Conservation (phyloP, 1,139 yeast genomes). For the Wickerhamiella infanticola region DNA sequence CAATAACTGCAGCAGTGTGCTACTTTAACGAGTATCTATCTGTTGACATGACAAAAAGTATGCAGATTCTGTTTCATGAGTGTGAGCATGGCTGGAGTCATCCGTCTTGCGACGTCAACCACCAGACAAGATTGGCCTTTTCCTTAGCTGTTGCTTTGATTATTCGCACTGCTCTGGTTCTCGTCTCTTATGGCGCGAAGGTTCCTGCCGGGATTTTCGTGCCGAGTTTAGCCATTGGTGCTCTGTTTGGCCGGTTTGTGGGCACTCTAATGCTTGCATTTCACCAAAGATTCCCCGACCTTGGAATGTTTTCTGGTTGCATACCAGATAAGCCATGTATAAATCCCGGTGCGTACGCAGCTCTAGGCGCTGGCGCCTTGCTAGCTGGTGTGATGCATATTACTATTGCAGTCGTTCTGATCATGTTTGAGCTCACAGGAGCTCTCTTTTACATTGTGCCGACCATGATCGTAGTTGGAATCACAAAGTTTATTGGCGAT, state of each 20-base stretch:
- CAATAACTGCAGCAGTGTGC: constrained; percentile 59
- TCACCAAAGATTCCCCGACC: constrained; percentile 30
- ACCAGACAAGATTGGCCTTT: constrained; percentile 22
- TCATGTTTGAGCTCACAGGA: constrained; percentile 94
- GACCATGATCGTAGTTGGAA: constrained; percentile 89
- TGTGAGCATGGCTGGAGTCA: constrained; percentile 39
- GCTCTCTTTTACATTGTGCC: constrained; percentile 84
- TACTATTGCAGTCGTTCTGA: constrained; percentile 88
- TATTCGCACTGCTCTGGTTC: constrained; percentile 53
- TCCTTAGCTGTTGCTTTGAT: constrained; percentile 58
- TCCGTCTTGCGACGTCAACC: constrained; percentile 13
- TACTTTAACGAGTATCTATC: constrained; percentile 71
- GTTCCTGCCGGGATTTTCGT: constrained; percentile 95
- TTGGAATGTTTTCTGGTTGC: constrained; percentile 33
- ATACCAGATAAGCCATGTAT: constrained; percentile 39
- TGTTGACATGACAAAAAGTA: constrained; percentile 87
- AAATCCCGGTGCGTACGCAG: constrained; percentile 91
- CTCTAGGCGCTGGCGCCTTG: constrained; percentile 93
- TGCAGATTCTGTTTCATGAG: constrained; percentile 80
- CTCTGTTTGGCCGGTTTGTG: constrained; percentile 76
- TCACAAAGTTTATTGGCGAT: constrained; percentile 68
- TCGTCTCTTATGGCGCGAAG: constrained; percentile 77
- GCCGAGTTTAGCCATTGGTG: constrained; percentile 95
- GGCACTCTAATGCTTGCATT: constrained; percentile 54
- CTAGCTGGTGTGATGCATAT: constrained; percentile 87